Evolutionary conservation across 495 filamentous ascomycete genomes (phyloP).

Genomic region (Lasiosphaeris hirsuta): DNA sequence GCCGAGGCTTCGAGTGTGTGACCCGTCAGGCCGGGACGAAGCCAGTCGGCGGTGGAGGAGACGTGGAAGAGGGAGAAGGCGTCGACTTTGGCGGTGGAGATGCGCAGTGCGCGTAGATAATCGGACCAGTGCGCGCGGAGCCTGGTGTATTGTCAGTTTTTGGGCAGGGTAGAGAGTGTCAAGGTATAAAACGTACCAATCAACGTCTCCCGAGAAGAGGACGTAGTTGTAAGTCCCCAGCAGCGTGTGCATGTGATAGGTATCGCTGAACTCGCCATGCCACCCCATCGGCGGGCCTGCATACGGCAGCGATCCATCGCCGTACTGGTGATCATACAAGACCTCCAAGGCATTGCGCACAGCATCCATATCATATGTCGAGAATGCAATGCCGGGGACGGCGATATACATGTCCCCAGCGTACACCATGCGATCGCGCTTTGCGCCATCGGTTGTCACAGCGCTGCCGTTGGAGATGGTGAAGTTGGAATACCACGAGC

Average conservation of each 20-base stretch:
- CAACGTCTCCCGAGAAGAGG: slow-evolving; percentile 54
- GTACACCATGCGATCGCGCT: slow-evolving; percentile 57
- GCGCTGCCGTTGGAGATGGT: slow-evolving; percentile 52
- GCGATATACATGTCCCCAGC: slow-evolving; percentile 51
- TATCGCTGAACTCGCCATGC: slow-evolving; percentile 52
- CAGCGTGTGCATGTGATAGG: slow-evolving; percentile 61
- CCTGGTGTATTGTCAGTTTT: background rate
- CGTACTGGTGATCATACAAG: slow-evolving; percentile 43
- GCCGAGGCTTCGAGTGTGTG: slow-evolving; percentile 49
- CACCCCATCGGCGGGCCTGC: slow-evolving; percentile 57
- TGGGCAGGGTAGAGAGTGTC: too few species aligned
- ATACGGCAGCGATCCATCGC: slow-evolving; percentile 52
- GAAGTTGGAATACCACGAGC: slow-evolving; percentile 41
- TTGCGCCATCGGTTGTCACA: slow-evolving; percentile 54
- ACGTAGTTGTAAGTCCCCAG: slow-evolving; percentile 60
- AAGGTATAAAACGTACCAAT: slow-evolving; percentile 24
- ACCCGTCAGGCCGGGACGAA: slow-evolving; percentile 45
- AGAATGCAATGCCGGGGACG: slow-evolving; percentile 44
- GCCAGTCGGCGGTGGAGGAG: slow-evolving; percentile 55
- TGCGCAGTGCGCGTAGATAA: slow-evolving; percentile 49
- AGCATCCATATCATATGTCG: slow-evolving; percentile 42
- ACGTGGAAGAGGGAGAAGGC: slow-evolving; percentile 49
- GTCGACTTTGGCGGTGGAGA: slow-evolving; percentile 52
- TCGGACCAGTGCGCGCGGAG: slow-evolving; percentile 46
- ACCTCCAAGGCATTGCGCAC: slow-evolving; percentile 46